These are phyloP conservation scores for Penicillium parvum DNA, from an alignment of 495 filamentous ascomycete genomes.

Conservation along the genomic window DNA sequence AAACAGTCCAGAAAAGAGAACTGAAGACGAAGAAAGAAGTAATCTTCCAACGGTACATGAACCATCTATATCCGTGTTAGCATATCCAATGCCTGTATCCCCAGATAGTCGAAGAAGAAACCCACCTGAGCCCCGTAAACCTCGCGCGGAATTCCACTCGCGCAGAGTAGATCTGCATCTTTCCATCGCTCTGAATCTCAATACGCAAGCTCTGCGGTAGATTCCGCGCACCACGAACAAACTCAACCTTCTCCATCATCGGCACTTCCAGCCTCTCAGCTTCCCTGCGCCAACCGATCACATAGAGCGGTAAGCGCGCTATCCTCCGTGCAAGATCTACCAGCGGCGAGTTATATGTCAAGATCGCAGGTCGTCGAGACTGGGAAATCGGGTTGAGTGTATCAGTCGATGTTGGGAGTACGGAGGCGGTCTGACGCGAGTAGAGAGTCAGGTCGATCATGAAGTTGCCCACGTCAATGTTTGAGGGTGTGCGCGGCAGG, in stretches of 20 bases:
- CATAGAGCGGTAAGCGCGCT: constrained; percentile 54
- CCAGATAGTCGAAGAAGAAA: not conserved
- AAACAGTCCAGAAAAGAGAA: constrained; percentile 66
- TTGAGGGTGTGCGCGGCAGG: constrained; percentile 57
- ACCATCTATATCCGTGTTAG: constrained; percentile 48
- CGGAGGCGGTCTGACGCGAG: constrained; percentile 32
- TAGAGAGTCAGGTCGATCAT: constrained; percentile 79
- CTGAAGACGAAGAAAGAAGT: constrained; percentile 64
- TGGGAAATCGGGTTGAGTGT: constrained; percentile 32
- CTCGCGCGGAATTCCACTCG: constrained; percentile 63
- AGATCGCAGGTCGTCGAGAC: constrained; percentile 57
- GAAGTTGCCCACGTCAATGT: constrained; percentile 72
- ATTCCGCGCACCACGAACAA: constrained; percentile 51
- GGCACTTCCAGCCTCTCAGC: constrained; percentile 55
- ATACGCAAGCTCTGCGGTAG: constrained; percentile 56
- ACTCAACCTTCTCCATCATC: constrained; percentile 69
- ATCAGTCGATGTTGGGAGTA: constrained; percentile 17
- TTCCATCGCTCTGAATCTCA: constrained; percentile 61
- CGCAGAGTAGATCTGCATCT: constrained; percentile 70
- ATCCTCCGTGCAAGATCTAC: constrained; percentile 47
- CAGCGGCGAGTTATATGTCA: constrained; percentile 63
- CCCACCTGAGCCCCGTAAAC: constrained; percentile 63
- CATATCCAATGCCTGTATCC: not conserved
- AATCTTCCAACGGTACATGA: constrained; percentile 78
- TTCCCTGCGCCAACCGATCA: constrained; percentile 53